phyloP scores from a whole-genome alignment of 306 rosid species.

The Psophocarpus tetragonolobus region DNA sequence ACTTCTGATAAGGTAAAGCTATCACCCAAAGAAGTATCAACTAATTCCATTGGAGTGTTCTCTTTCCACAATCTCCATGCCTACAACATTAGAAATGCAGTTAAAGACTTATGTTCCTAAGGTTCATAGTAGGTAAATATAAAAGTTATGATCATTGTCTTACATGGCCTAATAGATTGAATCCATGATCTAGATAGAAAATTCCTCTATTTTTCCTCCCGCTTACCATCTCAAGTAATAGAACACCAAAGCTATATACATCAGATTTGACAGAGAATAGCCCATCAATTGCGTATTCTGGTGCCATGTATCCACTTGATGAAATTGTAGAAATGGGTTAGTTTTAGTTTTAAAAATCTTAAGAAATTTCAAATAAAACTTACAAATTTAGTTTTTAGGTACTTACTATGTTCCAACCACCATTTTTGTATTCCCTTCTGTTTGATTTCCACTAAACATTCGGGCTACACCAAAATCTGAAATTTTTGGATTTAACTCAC shows the following conservation, averaged over 20 bases:
- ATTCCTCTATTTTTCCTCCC: constrained; percentile 32
- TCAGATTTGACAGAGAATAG: constrained; percentile 34
- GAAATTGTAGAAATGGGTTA: background rate
- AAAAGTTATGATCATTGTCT: background rate
- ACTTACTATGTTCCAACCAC: constrained; percentile 39
- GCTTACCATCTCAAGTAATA: constrained; percentile 31
- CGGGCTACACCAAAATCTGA: constrained; percentile 39
- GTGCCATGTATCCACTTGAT: constrained; percentile 39
- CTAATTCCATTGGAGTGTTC: background rate
- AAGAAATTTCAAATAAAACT: background rate
- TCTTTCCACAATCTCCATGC: constrained; percentile 42
- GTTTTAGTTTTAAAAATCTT: background rate
- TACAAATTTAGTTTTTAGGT: background rate
- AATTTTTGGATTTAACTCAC: constrained; percentile 35
- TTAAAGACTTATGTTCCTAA: background rate
- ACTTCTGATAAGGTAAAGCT: background rate
- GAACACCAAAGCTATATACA: constrained; percentile 35
- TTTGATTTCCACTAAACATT: constrained; percentile 26
- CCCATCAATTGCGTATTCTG: constrained; percentile 25
- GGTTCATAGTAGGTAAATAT: background rate
- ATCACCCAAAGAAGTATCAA: constrained; percentile 35
- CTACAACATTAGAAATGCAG: constrained; percentile 11
- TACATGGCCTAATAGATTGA: constrained; percentile 35
- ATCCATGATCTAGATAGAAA: background rate
- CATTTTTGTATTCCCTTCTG: constrained; percentile 22